Evolutionary conservation across 225 moss, liverwort and hornwort species (phyloP).

Genomic region (Polytrichum commune): DNA sequence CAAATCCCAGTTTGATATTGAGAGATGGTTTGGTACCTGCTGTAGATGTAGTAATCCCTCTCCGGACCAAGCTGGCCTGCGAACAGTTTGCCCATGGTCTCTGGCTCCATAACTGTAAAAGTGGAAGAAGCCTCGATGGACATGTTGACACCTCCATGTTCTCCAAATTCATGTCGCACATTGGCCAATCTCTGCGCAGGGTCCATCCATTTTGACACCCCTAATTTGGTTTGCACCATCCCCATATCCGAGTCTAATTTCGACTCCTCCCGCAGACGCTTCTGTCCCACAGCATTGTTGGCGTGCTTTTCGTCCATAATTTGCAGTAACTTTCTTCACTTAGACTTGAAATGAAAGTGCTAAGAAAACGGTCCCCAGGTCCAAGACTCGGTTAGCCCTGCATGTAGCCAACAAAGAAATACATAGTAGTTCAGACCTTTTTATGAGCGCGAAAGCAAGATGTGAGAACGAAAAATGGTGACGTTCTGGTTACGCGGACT

Average conservation of each 20-base stretch:
- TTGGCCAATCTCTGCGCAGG: slow-evolving; percentile 56
- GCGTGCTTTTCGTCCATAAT: no score
- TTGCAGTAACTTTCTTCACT: no score
- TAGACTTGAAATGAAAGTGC: no score
- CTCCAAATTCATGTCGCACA: slow-evolving; percentile 63
- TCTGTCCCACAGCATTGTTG: slow-evolving; percentile 28
- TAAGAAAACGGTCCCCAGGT: no score
- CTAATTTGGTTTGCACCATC: slow-evolving; percentile 25
- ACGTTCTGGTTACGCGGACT: no score
- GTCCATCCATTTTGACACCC: slow-evolving; percentile 56
- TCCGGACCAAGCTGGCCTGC: slow-evolving; percentile 62
- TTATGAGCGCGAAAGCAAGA: no score
- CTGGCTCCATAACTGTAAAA: slow-evolving; percentile 71
- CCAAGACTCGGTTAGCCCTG: no score
- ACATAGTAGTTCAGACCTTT: no score
- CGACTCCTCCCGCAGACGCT: slow-evolving; percentile 38
- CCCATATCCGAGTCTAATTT: slow-evolving; percentile 20
- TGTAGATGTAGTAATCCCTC: slow-evolving; percentile 65
- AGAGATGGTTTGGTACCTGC: slow-evolving; percentile 27
- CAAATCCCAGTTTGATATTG: background rate
- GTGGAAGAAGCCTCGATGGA: slow-evolving; percentile 71
- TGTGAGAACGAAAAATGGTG: no score
- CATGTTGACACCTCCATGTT: slow-evolving; percentile 72
- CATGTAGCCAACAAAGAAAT: no score
- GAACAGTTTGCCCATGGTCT: slow-evolving; percentile 69